A percentile compares a stretch with the other conserved stretches of the same genome.
These are phyloP conservation scores for Eleusine coracana DNA, from an alignment of 176 grass and related monocot species.

Conservation along the genomic window DNA sequence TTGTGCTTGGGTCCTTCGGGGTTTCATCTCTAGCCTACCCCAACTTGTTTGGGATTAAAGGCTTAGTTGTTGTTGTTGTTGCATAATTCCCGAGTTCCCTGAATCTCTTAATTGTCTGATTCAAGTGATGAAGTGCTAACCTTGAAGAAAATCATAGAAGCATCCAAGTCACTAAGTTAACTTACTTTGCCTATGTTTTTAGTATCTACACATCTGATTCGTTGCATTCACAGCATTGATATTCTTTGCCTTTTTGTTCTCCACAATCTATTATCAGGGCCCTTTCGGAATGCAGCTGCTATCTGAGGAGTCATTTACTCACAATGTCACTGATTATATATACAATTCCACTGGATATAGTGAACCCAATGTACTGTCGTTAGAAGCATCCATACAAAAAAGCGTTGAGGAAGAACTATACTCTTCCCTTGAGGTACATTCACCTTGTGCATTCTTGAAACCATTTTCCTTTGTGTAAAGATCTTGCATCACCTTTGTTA, in stretches of 20 bases:
- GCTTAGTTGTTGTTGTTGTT: no score
- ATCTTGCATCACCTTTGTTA: constrained; percentile 14
- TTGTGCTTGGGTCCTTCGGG: no score
- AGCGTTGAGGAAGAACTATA: constrained; percentile 84
- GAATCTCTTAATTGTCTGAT: no score
- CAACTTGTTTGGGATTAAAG: no score
- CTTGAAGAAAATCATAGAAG: constrained; percentile 1
- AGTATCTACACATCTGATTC: constrained; percentile 10
- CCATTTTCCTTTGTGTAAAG: constrained; percentile 1
- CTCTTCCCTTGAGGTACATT: constrained; percentile 82
- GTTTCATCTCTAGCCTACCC: no score
- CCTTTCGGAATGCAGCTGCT: constrained; percentile 86
- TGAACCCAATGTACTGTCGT: constrained; percentile 60
- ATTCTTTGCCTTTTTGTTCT: constrained; percentile 10
- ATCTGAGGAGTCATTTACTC: constrained; percentile 62
- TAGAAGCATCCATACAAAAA: constrained; percentile 95
- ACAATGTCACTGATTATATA: constrained; percentile 59
- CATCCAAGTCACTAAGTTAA: constrained; percentile 8
- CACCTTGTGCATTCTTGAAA: constrained; percentile 23
- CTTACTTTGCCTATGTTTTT: constrained; percentile 9
- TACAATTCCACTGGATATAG: constrained; percentile 67
- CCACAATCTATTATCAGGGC: constrained; percentile 54
- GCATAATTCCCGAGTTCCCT: no score
- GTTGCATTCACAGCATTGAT: neutral
- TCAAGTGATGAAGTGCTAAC: constrained; percentile 3